These are phyloP conservation scores for Myxozyma sirexii DNA, from an alignment of 805 yeast genomes.

Conservation along the genomic window DNA sequence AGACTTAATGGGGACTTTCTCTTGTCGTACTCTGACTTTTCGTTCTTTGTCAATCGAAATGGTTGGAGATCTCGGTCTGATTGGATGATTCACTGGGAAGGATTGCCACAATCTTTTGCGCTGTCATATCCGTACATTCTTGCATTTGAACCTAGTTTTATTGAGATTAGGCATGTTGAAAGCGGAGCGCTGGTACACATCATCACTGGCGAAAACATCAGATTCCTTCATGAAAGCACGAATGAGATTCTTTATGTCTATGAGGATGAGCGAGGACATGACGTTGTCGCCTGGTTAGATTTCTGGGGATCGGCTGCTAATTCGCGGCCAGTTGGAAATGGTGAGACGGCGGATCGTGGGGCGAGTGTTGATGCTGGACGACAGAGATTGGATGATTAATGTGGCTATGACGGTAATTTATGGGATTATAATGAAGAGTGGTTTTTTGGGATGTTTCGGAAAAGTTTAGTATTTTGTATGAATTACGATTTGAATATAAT, in stretches of 20 bases:
- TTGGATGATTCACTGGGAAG: conserved; percentile 97
- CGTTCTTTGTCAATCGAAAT: conserved; percentile 89
- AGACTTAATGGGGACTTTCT: conserved; percentile 86
- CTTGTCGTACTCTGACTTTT: conserved; percentile 87
- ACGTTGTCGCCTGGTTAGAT: conserved; percentile 88
- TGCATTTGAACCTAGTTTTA: conserved; percentile 86
- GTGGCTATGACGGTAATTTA: background rate
- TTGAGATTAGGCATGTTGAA: conserved; percentile 90
- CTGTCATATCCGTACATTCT: conserved; percentile 90
- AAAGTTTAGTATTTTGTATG: conserved; percentile 3
- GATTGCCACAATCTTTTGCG: conserved; percentile 88
- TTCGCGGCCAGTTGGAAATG: background rate
- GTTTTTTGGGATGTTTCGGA: background rate
- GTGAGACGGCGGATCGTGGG: background rate
- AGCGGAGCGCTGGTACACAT: conserved; percentile 82
- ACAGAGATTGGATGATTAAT: conserved; percentile 18
- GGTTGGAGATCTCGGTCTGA: conserved; percentile 96
- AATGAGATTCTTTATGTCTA: conserved; percentile 93
- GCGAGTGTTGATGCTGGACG: conserved; percentile 6
- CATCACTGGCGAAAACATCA: conserved; percentile 88
- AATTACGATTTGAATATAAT: background rate
- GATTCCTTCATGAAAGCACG: conserved; percentile 80
- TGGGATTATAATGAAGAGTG: no score
- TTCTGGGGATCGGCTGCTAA: conserved; percentile 59
- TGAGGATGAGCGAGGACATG: conserved; percentile 87